phyloP scores from a whole-genome alignment of 495 filamentous ascomycete species.

The Tuber microsphaerosporum region DNA sequence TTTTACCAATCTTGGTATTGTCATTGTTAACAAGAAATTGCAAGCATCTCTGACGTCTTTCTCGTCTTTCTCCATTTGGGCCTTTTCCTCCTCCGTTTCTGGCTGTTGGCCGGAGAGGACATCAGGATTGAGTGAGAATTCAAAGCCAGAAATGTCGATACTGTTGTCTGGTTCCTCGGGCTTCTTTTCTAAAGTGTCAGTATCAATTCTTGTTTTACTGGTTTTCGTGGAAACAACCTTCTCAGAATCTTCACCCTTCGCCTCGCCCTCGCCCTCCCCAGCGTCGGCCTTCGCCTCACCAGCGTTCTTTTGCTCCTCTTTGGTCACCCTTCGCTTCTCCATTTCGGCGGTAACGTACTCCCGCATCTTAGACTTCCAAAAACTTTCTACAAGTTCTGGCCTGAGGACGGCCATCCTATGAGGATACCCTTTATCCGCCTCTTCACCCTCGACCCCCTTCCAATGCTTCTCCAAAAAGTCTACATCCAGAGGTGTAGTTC shows the following conservation, averaged over 20 bases:
- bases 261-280: slow-evolving; percentile 23
- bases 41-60: slow-evolving; percentile 78
- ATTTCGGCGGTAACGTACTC: slow-evolving; percentile 75
- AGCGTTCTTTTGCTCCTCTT: slow-evolving; percentile 34
- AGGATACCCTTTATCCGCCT: slow-evolving; percentile 61
- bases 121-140: slow-evolving; percentile 87
- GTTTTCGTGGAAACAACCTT: slow-evolving; percentile 20
- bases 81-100: slow-evolving; percentile 82
- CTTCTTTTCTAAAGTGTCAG: slow-evolving; percentile 28
- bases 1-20: slow-evolving; percentile 60
- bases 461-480: slow-evolving; percentile 71
- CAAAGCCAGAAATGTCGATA: slow-evolving; percentile 79
- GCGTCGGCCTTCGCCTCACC: slow-evolving; percentile 29
- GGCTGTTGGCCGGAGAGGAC: slow-evolving; percentile 88
- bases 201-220: slow-evolving; percentile 20
- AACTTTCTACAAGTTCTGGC: slow-evolving; percentile 77
- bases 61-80: slow-evolving; percentile 76
- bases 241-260: slow-evolving; percentile 26
- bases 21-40: slow-evolving; percentile 62
- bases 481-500: slow-evolving; percentile 86
- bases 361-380: slow-evolving; percentile 75
- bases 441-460: slow-evolving; percentile 43
- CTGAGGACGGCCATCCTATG: slow-evolving; percentile 92
- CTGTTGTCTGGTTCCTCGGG: slow-evolving; percentile 46
- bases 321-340: slow-evolving; percentile 49